Conservation (phyloP, 129 eudicot species). For the Chrysanthemum seticuspe region DNA sequence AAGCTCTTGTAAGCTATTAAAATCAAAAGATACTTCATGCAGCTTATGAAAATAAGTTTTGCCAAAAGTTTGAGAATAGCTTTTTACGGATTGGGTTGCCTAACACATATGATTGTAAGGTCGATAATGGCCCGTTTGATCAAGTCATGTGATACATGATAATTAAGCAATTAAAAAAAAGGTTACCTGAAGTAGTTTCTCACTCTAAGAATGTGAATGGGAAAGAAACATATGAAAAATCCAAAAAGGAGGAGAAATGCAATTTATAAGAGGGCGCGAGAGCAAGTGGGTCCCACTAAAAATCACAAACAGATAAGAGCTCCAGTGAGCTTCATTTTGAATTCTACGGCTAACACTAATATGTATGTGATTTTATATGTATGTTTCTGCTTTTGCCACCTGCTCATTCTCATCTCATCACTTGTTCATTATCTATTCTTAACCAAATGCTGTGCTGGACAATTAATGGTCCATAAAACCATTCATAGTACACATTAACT, state of each 20-base stretch:
- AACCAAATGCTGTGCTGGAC: background rate
- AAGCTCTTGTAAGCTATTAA: too few relatives aligned
- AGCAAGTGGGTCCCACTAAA: slow-evolving; percentile 50
- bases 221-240: slow-evolving; percentile 34
- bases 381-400: slow-evolving; percentile 31
- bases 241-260: slow-evolving; percentile 32
- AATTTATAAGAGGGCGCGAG: slow-evolving; percentile 71
- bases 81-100: too few relatives aligned
- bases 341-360: slow-evolving; percentile 31
- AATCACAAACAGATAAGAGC: slow-evolving; percentile 30
- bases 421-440: background rate
- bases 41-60: too few relatives aligned
- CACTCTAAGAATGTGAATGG: background rate
- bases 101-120: background rate
- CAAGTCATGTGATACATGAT: background rate
- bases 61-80: too few relatives aligned
- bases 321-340: slow-evolving; percentile 30
- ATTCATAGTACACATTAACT: too few relatives aligned
- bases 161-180: background rate
- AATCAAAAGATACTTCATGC: too few relatives aligned
- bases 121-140: background rate
- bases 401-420: slow-evolving; percentile 19
- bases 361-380: slow-evolving; percentile 6
- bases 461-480: too few relatives aligned
- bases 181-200: slow-evolving; percentile 29